A percentile compares a stretch with the other conserved stretches of the same genome.
Conservation (phyloP, 768 basidiomycete species). For the Lentinula edodes region DNA sequence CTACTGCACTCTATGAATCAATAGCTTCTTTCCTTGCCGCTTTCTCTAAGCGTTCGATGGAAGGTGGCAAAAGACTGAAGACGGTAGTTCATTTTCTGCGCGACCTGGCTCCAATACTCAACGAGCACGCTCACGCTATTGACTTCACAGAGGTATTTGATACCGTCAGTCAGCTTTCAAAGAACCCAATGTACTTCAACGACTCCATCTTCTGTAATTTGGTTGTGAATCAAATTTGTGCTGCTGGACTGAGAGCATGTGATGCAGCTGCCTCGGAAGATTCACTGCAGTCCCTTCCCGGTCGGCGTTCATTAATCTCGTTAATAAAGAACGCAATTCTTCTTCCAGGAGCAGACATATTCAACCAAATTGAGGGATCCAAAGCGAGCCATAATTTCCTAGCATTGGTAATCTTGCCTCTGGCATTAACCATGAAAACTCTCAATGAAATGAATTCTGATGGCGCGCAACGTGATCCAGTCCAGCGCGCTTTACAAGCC, state of each 20-base stretch:
- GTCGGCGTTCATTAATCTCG: conserved; percentile 32
- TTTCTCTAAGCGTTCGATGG: conserved; percentile 44
- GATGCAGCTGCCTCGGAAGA: conserved; percentile 38
- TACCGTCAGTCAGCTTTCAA: conserved; percentile 38
- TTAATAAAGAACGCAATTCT: conserved; percentile 41
- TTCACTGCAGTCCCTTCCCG: conserved; percentile 32
- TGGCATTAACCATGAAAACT: conserved; percentile 50
- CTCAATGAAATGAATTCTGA: conserved; percentile 36
- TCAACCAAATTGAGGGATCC: conserved; percentile 52
- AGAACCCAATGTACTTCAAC: conserved; percentile 41
- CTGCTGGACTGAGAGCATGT: conserved; percentile 42
- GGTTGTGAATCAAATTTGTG: conserved; percentile 40
- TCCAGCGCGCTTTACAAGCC: conserved; percentile 39
- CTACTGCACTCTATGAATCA: conserved; percentile 32
- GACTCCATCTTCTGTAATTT: conserved; percentile 45
- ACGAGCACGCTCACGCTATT: conserved; percentile 37
- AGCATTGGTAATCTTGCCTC: conserved; percentile 58
- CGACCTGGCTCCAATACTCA: conserved; percentile 52
- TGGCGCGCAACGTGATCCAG: conserved; percentile 35
- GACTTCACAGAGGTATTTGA: conserved; percentile 59
- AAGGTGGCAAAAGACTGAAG: conserved; percentile 35
- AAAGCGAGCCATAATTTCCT: conserved; percentile 55
- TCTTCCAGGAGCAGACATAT: conserved; percentile 45
- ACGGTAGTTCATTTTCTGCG: conserved; percentile 45
- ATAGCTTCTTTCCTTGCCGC: conserved; percentile 44